A percentile compares a stretch with the other conserved stretches of the same genome.
Conservation (phyloP, 2,329 filamentous ascomycete species). For the Thelonectria olida region DNA sequence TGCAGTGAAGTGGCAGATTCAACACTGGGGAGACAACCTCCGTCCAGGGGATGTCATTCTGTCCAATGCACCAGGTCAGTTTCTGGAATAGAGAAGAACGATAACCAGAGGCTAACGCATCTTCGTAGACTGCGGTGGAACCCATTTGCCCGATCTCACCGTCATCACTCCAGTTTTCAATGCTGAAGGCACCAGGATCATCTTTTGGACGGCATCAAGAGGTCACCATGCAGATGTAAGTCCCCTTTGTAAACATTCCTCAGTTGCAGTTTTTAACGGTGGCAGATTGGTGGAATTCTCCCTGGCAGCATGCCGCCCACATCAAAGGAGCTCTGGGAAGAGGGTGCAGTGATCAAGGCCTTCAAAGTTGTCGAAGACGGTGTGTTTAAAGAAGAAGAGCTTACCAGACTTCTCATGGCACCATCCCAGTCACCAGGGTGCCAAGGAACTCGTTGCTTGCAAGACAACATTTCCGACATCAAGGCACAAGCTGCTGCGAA, state of each 20-base stretch:
- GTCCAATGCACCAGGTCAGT: constrained; percentile 73
- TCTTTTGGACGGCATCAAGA: constrained; percentile 82
- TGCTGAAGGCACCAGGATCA: constrained; percentile 67
- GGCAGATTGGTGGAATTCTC: constrained; percentile 75
- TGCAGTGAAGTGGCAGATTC: constrained; percentile 77
- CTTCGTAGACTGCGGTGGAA: constrained; percentile 75
- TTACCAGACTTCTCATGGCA: constrained; percentile 75
- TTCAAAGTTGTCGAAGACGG: constrained; percentile 78
- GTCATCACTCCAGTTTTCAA: constrained; percentile 81
- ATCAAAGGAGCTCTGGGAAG: constrained; percentile 68
- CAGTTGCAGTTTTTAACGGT: neutral
- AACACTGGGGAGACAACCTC: constrained; percentile 79
- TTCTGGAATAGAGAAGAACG: neutral
- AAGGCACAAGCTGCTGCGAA: constrained; percentile 86
- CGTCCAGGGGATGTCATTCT: constrained; percentile 82
- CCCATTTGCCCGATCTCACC: constrained; percentile 82
- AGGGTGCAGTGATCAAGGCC: constrained; percentile 68
- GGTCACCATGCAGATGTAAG: constrained; percentile 77
- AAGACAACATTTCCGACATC: constrained; percentile 82
- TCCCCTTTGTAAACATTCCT: no score
- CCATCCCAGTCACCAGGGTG: constrained; percentile 78
- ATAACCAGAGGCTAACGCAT: no score
- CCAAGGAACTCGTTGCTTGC: constrained; percentile 78
- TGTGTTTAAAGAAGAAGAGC: constrained; percentile 78
- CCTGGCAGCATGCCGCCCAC: constrained; percentile 83